Base-by-base conservation (phyloP, 2,329 filamentous ascomycete genomes). In the Stemphylium lycopersici region DNA sequence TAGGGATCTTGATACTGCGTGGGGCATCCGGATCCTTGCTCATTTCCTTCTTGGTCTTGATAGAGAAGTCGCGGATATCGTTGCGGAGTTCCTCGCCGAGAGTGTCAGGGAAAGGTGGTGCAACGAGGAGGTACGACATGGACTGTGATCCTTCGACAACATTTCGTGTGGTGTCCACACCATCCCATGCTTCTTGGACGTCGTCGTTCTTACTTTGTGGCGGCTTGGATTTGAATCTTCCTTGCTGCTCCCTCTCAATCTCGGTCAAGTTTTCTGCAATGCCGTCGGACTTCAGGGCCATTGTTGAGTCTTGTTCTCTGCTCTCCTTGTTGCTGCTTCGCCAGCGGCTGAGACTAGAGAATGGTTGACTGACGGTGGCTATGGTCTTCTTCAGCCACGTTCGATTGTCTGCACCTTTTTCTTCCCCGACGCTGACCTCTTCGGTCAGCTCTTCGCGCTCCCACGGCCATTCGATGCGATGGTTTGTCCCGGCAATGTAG, bases 41-140 rank as follows among this genome's bases (percentile, higher is more conserved):
- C 11, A 22, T 20, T 43, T 73, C 72, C 58, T 76, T 74, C 47
- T 76, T 72, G 51, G 74, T 71, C 48, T 92, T 89, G 78, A 96
- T 91, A 42, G 90, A 83, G 48, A 87, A 91, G 69, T 65, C 55
- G 38, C 55, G 53, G 29, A 66, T 60, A 85, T 93, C 95, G 67
- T 84, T 86, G 65, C 88, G 58, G 15, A 98, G 81, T 80, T 98
- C 93, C 73, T 96, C 87, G 62, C 96, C 83, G 33, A 97, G 84
- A n/a, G 77, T 78, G 26, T 81, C 77, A 4, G 93, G 92, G 83
- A 96, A 91, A 12, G 93, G 93, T 22, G 90, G 83, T 13, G 83
- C 80, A 24, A 92, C 80, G 20, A 98, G 81, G 32, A 86, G 90
- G 72, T 90, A 96, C 1, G 90, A 90, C 68, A 81, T 59, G n/a